Base-by-base conservation (phyloP, 768 basidiomycete genomes). In the Lentinula sp. region DNA sequence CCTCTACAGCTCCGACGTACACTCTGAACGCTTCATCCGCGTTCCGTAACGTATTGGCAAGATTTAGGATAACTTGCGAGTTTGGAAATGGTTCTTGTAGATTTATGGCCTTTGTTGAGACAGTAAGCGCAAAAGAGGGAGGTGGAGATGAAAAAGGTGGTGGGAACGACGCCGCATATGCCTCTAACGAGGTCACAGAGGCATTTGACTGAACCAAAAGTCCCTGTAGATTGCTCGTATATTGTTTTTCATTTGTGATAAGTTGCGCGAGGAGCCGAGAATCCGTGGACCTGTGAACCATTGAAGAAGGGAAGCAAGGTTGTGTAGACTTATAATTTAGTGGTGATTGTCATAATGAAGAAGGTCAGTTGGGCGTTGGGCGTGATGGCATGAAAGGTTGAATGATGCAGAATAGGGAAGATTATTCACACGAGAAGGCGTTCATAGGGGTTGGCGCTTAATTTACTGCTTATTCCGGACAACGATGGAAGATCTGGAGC, bases 221-320 rank as follows among this genome's bases (percentile, higher is more conserved):
- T 18, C 76, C 63, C n/a, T 69, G 66, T 33, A 91, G 76, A 8
- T 86, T 81, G 64, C 85, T 86, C 2, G 82, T 73, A 67, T 89
- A 88, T 39, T 88, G 87, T 68, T 88, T 90, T 71, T 92, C 90
- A 63, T 85, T 80, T 6, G 75, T 72, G 53, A 91, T 77, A 35
- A 93, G 81, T 68, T 88, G 86, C 2, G 78, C 73, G 59, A 93
- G 81, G 15, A 93, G 79, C 20, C 90, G 82, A 39, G 87, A 85
- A 76, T 92, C 90, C 9, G 86, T 76, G n/a, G 83, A 76, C 28
- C 87, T 80, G 70, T 89, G 88, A 53, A 88, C 85, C 88, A 90
- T 90, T 20, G 37, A 41, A 32, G 16, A 33, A 13, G 33, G 23
- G 23, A 28, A 35, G 35, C 15, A 53, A 2, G 28, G 52, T 28